Evolutionary conservation across 768 basidiomycete genomes (phyloP), one percentile per base, ranked within the genome.

Genomic region (Mrakia hoshinonis): DNA sequence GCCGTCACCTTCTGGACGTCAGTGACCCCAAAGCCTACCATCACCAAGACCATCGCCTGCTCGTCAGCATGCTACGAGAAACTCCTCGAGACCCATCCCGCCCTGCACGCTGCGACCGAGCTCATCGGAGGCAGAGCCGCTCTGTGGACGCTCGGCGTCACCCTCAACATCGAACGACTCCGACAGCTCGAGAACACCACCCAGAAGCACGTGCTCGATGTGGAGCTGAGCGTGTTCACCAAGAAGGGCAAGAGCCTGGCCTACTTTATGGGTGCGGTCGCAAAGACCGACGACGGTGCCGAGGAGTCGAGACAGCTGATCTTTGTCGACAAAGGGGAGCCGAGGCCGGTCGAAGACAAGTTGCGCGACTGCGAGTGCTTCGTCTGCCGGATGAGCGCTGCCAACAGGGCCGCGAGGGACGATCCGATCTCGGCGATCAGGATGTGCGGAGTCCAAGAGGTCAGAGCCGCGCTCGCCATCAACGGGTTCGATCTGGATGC

Each of bases 31-130:
- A 24, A n/a, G 3, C 51, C 51, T 10, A 52, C 51, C 51, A 22
- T 52, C n/a, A 52, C 51, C n/a, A 52, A 9, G 10, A 52, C 51
- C 51, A n/a, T 52, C 51, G 51, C 51, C 51, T 52, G 51, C n/a
- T 52, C 51, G n/a, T 13, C 51, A 11, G n/a, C 51, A 9, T 52
- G 51, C 51, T 52, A 52, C 51, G 51, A 5, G 2, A 24, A n/a
- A n/a, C 51, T 52, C 51, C 51, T 52, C 51, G n/a, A 52, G 29
- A 52, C 18, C 51, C 51, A 52, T 24, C 51, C 51, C 12, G 0
- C 7, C n/a, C 51, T 52, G 1, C 51, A 52, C 51, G 51, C 51
- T 24, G 51, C 51, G n/a, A 24, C 51, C 51, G 51, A 52, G 51
- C 51, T 52, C 51, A 13, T 52, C 2, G n/a, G 51, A 15, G 51